Base-by-base conservation (phyloP, 768 basidiomycete genomes). In the Mycena capillaripes region DNA sequence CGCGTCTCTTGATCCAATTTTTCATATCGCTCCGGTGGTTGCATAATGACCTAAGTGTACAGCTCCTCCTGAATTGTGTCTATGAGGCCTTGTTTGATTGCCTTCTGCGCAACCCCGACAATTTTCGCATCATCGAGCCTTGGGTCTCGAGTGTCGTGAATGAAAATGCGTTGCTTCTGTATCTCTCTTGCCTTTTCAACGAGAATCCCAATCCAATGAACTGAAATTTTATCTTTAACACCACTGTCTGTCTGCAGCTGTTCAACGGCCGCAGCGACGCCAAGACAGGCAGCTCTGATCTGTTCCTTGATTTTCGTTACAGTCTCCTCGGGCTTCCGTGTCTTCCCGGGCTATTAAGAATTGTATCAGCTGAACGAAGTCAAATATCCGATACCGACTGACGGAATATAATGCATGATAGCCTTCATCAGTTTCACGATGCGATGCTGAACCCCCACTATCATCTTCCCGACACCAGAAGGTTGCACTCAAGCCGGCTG, bases 151-250 rank as follows among this genome's bases (percentile, higher is more conserved):
- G 50, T 65, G 1, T 7, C 25, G 7, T 27, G 36, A 25, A 50
- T 38, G 48, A 34, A 63, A 16, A 63, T 48, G 5, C 48, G 8
- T 19, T 55, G 52, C 23, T 65, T 3, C 25, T 65, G 64, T 0
- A 56, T 29, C 14, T 17, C 17, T 3, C 52, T 7, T 2, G 64
- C 64, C 19, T 55, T 65, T 11, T 55, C 16, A 25, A 58, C 25
- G 11, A 66, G 56, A 12, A 25, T 6, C 11, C 77, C 62, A 68
- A 83, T 81, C 81, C 81, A 83, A 65, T 66, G 62, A 25, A 60
- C 55, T 0, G 81, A 69, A 32, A 79, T 78, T 64, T 78, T 79
- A 55, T 82, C 81, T 66, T 82, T 81, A 8, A 81, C 73, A 5
- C 81, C 81, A 6, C 72, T 78, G 19, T 68, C 56, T 19, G 75